phyloP scores from a whole-genome alignment of 768 basidiomycete species.

The Pulveroboletus sp. region DNA sequence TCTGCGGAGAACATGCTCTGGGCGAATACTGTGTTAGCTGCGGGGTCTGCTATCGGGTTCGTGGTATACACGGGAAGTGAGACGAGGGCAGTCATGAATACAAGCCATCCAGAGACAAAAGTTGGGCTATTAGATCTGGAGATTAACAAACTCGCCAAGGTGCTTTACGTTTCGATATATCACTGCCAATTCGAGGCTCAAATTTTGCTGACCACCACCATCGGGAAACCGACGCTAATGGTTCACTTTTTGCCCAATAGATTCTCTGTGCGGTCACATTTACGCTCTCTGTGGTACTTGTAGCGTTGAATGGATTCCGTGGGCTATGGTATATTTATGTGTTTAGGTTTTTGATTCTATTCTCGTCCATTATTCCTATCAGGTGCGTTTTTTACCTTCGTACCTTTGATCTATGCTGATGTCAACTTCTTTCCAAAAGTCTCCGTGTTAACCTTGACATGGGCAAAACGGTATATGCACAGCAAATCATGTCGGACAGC shows the following conservation, averaged over 20 bases:
- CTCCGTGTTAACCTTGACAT: constrained; percentile 98
- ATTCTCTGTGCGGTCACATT: constrained; percentile 95
- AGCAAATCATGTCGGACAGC: constrained; percentile 87
- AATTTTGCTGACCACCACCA: not conserved
- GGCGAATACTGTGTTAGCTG: constrained; percentile 96
- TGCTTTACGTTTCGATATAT: constrained; percentile 26
- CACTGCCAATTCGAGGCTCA: not conserved
- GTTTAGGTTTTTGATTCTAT: constrained; percentile 93
- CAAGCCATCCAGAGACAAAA: constrained; percentile 94
- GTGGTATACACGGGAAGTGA: constrained; percentile 93
- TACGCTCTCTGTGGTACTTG: constrained; percentile 82
- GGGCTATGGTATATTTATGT: constrained; percentile 96
- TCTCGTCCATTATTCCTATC: constrained; percentile 98
- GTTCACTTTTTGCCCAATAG: constrained; percentile 34
- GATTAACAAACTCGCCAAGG: constrained; percentile 95
- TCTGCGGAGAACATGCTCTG: constrained; percentile 94
- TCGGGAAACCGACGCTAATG: not conserved
- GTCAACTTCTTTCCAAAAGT: constrained; percentile 37
- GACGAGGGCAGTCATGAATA: constrained; percentile 98
- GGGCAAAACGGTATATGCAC: constrained; percentile 98
- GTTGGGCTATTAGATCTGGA: constrained; percentile 88
- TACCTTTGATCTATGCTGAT: not conserved
- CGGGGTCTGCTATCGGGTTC: constrained; percentile 88
- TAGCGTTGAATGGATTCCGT: constrained; percentile 93
- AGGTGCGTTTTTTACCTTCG: constrained; percentile 52